These are phyloP conservation scores for Macroventuria anomochaeta DNA, from an alignment of 2,329 filamentous ascomycete genomes.

Conservation along the genomic window DNA sequence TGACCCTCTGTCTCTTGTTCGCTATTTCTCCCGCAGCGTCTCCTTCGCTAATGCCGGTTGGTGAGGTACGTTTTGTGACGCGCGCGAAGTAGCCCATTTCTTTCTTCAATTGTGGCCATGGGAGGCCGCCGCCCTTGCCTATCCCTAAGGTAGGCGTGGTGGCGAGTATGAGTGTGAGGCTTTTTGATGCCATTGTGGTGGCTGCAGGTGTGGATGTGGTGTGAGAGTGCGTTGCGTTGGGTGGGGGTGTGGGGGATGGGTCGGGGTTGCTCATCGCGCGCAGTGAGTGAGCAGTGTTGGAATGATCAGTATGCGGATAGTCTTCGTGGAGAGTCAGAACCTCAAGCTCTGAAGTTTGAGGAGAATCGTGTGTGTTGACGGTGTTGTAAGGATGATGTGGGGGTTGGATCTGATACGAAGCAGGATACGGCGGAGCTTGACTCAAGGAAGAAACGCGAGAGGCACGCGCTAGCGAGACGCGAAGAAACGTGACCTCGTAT, in stretches of 20 bases:
- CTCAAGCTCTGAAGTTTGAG: too few relatives aligned
- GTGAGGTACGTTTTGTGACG: constrained; percentile 74
- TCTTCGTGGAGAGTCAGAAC: background rate
- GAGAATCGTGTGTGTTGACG: background rate
- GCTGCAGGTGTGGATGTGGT: background rate
- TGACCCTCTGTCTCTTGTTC: constrained; percentile 30
- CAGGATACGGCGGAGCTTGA: constrained; percentile 8
- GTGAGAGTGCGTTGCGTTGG: constrained; percentile 8
- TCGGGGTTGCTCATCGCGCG: constrained; percentile 6
- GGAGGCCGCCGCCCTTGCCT: constrained; percentile 76
- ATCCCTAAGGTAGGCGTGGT: constrained; percentile 91
- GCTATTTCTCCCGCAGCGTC: constrained; percentile 3
- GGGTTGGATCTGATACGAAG: background rate
- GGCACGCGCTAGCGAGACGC: constrained; percentile 15
- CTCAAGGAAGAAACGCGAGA: constrained; percentile 13
- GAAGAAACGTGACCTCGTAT: constrained; percentile 17
- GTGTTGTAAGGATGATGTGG: constrained; percentile 5
- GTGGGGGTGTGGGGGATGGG: background rate
- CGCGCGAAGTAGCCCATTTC: constrained; percentile 97
- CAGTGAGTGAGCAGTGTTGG: background rate
- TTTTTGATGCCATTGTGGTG: constrained; percentile 29
- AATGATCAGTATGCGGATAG: background rate
- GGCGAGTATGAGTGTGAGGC: constrained; percentile 92
- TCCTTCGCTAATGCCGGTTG: constrained; percentile 7
- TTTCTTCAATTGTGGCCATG: constrained; percentile 85